These are phyloP conservation scores for Pythium rhizo-oryzae DNA, from an alignment of 352 stramenopile species.

Conservation along the genomic window DNA sequence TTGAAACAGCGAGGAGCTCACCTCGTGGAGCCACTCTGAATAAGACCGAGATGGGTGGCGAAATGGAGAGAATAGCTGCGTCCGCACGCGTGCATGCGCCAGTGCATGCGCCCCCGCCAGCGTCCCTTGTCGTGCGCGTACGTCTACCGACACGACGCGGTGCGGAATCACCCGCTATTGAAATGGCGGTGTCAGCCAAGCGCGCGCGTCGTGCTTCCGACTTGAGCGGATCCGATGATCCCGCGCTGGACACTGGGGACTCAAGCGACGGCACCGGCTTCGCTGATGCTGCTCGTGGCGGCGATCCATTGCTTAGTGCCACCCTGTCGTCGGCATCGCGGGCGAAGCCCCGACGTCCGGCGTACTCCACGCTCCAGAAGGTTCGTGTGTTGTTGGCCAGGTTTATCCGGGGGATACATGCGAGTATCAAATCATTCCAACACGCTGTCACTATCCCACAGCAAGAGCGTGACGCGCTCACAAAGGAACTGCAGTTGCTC, in stretches of 20 bases:
- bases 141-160: neutral
- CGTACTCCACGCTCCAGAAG: slow-evolving; percentile 3
- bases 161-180: too few relatives aligned
- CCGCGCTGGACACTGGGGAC: neutral
- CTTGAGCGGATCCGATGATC: neutral
- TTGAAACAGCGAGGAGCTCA: neutral
- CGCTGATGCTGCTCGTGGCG: neutral
- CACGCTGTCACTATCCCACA: neutral
- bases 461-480: neutral
- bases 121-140: neutral
- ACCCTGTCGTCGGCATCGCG: too few relatives aligned
- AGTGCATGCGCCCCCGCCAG: neutral
- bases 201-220: too few relatives aligned
- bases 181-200: too few relatives aligned
- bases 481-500: neutral
- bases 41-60: neutral
- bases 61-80: neutral
- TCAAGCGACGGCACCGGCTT: neutral
- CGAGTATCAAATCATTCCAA: neutral
- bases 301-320: too few relatives aligned
- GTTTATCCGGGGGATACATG: too few relatives aligned
- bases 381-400: neutral
- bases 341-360: neutral
- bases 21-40: neutral
- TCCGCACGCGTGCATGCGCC: too few relatives aligned